Evolutionary conservation across 306 rosid species (phyloP).

Genomic region (Hippophae tibetana): DNA sequence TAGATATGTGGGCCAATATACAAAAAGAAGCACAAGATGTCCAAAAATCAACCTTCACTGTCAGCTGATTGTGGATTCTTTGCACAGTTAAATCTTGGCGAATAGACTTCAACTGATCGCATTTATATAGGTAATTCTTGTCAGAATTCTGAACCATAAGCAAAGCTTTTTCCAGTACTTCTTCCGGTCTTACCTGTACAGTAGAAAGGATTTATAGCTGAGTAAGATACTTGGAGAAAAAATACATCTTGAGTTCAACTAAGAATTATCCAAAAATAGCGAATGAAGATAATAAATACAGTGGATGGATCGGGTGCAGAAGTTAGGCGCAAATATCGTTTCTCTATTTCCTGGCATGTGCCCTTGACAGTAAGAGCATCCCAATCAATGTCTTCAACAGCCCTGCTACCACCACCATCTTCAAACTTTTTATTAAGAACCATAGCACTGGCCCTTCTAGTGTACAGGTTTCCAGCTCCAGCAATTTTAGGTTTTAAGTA

Average conservation of each 20-base stretch:
- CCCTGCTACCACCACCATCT: conserved; percentile 62
- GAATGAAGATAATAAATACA: conserved; percentile 31
- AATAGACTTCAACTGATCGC: conserved; percentile 94
- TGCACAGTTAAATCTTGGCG: conserved; percentile 99
- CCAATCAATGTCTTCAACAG: conserved; percentile 99
- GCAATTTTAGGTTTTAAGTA: conserved; percentile 46
- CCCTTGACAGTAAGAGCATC: conserved; percentile 98
- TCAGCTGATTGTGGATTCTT: conserved; percentile 72
- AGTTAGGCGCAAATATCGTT: conserved; percentile 89
- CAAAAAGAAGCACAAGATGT: conserved; percentile 14
- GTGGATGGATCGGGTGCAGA: conserved; percentile 97
- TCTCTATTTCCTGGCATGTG: conserved; percentile 94
- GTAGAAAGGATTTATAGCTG: conserved; percentile 9
- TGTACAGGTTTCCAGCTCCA: conserved; percentile 57
- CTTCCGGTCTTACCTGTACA: conserved; percentile 97
- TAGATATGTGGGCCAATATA: neutral
- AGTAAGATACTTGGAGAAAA: conserved; percentile 1
- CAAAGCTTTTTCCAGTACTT: conserved; percentile 77
- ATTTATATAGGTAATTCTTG: conserved; percentile 86
- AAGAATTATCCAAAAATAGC: conserved; percentile 1
- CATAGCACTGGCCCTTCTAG: conserved; percentile 74
- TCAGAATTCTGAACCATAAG: conserved; percentile 76
- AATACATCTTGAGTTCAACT: neutral
- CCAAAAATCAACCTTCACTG: conserved; percentile 61
- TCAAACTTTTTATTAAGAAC: conserved; percentile 70